Conservation (phyloP, 208 protist species). For the Plasmodiophora brassicae region DNA sequence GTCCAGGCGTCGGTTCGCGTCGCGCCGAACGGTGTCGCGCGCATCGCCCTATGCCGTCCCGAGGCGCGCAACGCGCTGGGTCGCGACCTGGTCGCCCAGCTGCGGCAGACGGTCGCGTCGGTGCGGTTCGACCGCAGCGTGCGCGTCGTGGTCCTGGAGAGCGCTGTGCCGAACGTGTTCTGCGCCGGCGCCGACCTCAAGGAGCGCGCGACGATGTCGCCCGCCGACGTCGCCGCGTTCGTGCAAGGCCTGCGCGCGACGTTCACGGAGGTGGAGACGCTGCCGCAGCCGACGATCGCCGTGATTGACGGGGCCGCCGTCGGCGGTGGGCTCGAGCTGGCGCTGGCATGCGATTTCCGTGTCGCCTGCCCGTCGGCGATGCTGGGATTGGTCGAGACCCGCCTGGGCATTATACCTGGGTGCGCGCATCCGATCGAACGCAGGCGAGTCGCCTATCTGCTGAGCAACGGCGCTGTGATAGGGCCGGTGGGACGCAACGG, state of each 20-base stretch:
- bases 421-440: too few relatives aligned
- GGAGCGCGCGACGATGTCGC: not conserved
- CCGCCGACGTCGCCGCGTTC: not conserved
- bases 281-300: constrained; percentile 69
- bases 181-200: constrained; percentile 33
- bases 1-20: too few relatives aligned
- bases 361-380: constrained; percentile 13
- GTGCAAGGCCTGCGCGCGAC: not conserved
- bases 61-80: not conserved
- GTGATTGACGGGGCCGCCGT: constrained; percentile 83
- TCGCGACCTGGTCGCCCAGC: not conserved
- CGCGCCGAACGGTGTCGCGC: not conserved
- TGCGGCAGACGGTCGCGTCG: not conserved
- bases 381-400: constrained; percentile 27
- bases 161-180: constrained; percentile 24
- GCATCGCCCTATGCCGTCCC: not conserved
- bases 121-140: not conserved
- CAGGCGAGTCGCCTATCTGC: not conserved
- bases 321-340: constrained; percentile 84
- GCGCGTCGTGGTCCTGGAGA: not conserved
- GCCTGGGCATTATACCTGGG: constrained; percentile 30
- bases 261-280: not conserved
- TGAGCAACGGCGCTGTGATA: constrained; percentile 52
- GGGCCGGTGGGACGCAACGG: constrained; percentile 82
- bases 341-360: constrained; percentile 78